Percentiles rank a stretch among this genome's conserved stretches.
Conservation (phyloP, 202 grass and related monocot genomes). For the Eragrostis tef region DNA sequence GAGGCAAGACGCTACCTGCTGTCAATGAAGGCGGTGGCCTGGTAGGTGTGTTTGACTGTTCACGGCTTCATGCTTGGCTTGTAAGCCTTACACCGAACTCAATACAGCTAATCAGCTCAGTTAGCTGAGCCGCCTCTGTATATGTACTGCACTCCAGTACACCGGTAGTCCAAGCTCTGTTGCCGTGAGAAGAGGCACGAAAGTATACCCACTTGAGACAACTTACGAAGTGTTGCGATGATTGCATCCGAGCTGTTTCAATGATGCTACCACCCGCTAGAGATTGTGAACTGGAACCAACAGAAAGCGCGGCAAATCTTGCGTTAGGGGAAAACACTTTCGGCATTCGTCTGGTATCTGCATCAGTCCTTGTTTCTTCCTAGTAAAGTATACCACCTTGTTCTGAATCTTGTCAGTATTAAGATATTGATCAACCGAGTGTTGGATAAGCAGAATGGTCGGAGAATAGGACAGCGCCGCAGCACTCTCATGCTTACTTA, state of each 20-base stretch:
- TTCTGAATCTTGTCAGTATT: not conserved
- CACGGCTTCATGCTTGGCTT: constrained; percentile 24
- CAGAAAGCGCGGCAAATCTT: constrained; percentile 21
- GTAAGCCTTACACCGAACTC: constrained; percentile 23
- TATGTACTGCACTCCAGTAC: constrained; percentile 6
- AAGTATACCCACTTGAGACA: no score
- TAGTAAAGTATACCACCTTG: not conserved
- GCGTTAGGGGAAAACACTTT: constrained; percentile 6
- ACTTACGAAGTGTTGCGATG: not conserved
- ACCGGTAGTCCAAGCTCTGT: not conserved
- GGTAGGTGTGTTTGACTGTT: not conserved
- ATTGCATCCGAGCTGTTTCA: constrained; percentile 7
- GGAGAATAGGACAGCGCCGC: not conserved
- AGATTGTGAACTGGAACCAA: constrained; percentile 8
- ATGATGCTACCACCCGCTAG: not conserved
- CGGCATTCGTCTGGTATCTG: not conserved
- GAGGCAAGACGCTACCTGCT: not conserved
- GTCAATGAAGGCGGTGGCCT: not conserved
- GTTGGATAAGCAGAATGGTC: not conserved
- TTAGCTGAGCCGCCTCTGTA: not conserved
- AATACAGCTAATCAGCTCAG: not conserved
- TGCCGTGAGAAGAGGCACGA: not conserved
- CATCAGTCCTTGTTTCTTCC: no score
- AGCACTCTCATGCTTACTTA: not conserved
- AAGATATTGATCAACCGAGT: not conserved